Evolutionary conservation across 192 early-diverging fungal species (phyloP).

Genomic region (Coemansia sp.): DNA sequence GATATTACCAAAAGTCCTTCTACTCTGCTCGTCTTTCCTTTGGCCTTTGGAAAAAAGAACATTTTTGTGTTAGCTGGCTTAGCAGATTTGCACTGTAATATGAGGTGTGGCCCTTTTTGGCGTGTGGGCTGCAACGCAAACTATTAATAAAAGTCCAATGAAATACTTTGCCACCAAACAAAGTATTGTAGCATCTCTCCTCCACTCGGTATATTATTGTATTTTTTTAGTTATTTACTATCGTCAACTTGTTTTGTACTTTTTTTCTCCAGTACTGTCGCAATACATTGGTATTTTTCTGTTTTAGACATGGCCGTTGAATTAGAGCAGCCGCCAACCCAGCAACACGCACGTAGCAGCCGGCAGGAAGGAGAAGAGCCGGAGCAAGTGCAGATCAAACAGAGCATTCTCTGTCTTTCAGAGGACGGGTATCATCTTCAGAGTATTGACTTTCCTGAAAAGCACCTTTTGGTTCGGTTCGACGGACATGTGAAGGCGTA

Average conservation of each 20-base stretch:
- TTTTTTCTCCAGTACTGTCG: neutral
- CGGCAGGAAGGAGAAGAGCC: neutral
- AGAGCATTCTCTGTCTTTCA: constrained; percentile 23
- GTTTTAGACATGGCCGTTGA: neutral
- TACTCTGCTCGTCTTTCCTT: no score
- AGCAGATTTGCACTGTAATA: no score
- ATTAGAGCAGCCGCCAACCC: neutral
- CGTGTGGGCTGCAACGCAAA: no score
- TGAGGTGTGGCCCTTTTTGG: no score
- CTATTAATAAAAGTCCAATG: no score
- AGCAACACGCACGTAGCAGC: neutral
- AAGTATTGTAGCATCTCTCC: neutral
- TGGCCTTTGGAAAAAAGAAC: no score
- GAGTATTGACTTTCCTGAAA: constrained; percentile 31
- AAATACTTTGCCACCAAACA: no score
- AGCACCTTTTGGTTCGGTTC: constrained; percentile 27
- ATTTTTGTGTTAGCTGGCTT: no score
- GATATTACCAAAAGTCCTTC: no score
- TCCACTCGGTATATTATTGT: neutral
- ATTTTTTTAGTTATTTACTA: neutral
- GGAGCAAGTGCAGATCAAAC: constrained; percentile 21
- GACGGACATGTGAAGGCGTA: constrained; percentile 14
- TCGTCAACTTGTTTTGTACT: neutral
- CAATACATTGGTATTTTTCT: neutral
- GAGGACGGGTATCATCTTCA: constrained; percentile 34